phyloP scores from a whole-genome alignment of 257 asterid genomes.

The Capsicum chinense region DNA sequence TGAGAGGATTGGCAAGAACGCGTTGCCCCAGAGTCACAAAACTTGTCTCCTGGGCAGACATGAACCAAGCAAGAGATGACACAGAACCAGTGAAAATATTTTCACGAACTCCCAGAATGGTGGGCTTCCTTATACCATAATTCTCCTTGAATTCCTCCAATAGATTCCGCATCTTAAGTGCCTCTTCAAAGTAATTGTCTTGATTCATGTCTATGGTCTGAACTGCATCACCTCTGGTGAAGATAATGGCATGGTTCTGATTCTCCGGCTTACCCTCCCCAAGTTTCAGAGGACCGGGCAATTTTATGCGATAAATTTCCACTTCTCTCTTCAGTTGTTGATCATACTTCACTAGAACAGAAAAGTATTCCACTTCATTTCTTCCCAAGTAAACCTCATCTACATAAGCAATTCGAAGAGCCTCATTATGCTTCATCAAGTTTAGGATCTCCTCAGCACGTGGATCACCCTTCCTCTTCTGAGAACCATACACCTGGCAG shows the following conservation, averaged over 20 bases:
- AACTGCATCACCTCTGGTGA: slow-evolving; percentile 93
- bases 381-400: slow-evolving; percentile 81
- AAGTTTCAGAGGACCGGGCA: slow-evolving; percentile 91
- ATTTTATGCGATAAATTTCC: slow-evolving; percentile 80
- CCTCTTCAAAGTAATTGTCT: slow-evolving; percentile 94
- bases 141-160: slow-evolving; percentile 80
- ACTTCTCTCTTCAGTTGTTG: slow-evolving; percentile 73
- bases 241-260: slow-evolving; percentile 93
- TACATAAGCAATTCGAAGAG: slow-evolving; percentile 92
- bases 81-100: slow-evolving; percentile 96
- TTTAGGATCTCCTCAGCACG: slow-evolving; percentile 87
- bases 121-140: slow-evolving; percentile 83
- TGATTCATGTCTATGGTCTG: slow-evolving; percentile 98
- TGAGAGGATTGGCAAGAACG: slow-evolving; percentile 85
- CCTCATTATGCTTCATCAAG: slow-evolving; percentile 85
- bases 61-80: slow-evolving; percentile 93
- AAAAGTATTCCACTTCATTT: slow-evolving; percentile 75
- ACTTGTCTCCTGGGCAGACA: slow-evolving; percentile 98
- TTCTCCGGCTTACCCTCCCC: slow-evolving; percentile 99
- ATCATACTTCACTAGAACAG: slow-evolving; percentile 93
- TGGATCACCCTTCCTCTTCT: slow-evolving; percentile 69
- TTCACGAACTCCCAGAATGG: slow-evolving; percentile 95
- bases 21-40: slow-evolving; percentile 96
- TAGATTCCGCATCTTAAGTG: slow-evolving; percentile 90
- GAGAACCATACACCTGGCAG: slow-evolving; percentile 95